Percentiles rank a stretch among this genome's conserved stretches.
Conservation (phyloP, 1,284 basidiomycete genomes). For the Puccinia polysora region DNA sequence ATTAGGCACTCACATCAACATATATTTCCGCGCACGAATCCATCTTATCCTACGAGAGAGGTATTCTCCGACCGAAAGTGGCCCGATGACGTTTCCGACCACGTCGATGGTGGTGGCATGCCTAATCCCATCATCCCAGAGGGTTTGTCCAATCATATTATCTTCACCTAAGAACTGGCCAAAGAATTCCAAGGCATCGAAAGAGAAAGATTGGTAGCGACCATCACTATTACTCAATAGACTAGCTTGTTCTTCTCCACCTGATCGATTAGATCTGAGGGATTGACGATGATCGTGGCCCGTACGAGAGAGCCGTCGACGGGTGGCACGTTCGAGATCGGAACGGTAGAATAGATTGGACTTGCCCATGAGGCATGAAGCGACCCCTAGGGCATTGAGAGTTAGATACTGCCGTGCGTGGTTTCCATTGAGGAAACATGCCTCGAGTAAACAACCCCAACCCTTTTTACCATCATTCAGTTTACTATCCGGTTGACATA, state of each 20-base stretch:
- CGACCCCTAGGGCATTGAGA: constrained; percentile 76
- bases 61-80: constrained; percentile 74
- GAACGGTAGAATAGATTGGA: constrained; percentile 88
- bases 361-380: constrained; percentile 96
- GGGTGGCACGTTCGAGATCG: constrained; percentile 64
- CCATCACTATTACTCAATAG: constrained; percentile 4
- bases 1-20: constrained; percentile 61
- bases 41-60: constrained; percentile 79
- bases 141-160: constrained; percentile 81
- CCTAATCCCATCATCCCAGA: constrained; percentile 83
- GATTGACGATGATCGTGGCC: neutral
- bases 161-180: constrained; percentile 86
- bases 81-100: constrained; percentile 78
- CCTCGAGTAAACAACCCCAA: constrained; percentile 76
- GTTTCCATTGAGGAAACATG: constrained; percentile 90
- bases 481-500: constrained; percentile 52
- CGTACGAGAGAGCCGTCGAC: constrained; percentile 25
- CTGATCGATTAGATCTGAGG: neutral
- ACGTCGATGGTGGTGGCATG: constrained; percentile 84
- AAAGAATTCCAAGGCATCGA: constrained; percentile 65
- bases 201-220: constrained; percentile 10
- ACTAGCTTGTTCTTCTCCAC: constrained; percentile 20
- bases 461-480: constrained; percentile 42
- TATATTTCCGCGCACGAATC: constrained; percentile 88
- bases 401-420: constrained; percentile 99